Conservation (phyloP, 106 monocot species). For the Gastrodia elata region DNA sequence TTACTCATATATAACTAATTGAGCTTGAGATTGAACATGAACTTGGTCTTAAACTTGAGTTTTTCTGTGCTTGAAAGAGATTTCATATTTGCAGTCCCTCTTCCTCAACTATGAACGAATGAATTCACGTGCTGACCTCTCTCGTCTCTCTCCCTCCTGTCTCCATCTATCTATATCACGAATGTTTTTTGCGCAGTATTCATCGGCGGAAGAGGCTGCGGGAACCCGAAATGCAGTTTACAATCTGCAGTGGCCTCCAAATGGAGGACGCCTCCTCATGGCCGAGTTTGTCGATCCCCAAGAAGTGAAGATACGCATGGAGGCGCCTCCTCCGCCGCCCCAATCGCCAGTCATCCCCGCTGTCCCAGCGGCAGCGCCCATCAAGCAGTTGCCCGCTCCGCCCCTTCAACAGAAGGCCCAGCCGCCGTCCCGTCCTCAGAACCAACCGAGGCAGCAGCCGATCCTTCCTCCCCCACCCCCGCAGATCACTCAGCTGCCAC, state of each 20-base stretch:
- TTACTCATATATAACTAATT: background rate
- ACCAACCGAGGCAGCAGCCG: conserved; percentile 10
- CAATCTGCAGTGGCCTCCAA: conserved; percentile 88
- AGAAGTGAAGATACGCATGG: conserved; percentile 48
- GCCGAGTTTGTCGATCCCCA: conserved; percentile 78
- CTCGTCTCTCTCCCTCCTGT: no score
- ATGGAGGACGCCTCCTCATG: conserved; percentile 58
- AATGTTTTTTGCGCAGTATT: conserved; percentile 41
- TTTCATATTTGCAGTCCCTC: no score
- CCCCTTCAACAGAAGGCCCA: conserved; percentile 1
- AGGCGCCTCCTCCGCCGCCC: conserved; percentile 39
- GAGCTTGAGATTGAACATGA: no score
- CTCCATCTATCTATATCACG: no score
- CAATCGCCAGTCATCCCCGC: conserved; percentile 31
- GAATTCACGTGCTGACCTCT: no score
- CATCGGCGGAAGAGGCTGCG: conserved; percentile 59
- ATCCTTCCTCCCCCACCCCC: conserved; percentile 3
- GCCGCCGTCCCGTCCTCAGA: conserved; percentile 10
- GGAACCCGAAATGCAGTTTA: conserved; percentile 75
- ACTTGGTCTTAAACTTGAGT: no score
- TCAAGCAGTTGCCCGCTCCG: conserved; percentile 7
- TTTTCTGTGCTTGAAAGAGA: no score
- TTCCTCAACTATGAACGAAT: no score
- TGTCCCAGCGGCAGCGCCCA: conserved; percentile 11
- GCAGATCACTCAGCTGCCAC: background rate